Evolutionary conservation across 352 stramenopile genomes (phyloP).

Genomic region (Pythium rhizo-oryzae): DNA sequence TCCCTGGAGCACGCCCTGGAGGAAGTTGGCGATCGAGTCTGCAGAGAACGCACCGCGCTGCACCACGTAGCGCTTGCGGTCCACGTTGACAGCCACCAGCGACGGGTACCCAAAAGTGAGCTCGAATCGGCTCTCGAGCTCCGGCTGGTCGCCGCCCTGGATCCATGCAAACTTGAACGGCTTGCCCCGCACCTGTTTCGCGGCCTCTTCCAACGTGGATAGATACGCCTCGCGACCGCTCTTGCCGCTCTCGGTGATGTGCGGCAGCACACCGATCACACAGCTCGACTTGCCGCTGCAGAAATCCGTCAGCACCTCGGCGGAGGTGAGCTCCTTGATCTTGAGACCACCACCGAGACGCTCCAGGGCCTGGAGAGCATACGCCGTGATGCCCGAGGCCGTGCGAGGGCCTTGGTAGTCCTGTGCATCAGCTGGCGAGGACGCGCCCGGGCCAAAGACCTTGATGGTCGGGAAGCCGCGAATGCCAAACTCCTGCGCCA

Average conservation of each 20-base stretch:
- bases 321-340: slow-evolving; percentile 81
- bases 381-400: slow-evolving; percentile 80
- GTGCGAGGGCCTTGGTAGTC: slow-evolving; percentile 91
- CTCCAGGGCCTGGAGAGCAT: slow-evolving; percentile 75
- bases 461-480: slow-evolving; percentile 96
- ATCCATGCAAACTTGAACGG: slow-evolving; percentile 93
- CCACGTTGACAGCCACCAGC: slow-evolving; percentile 87
- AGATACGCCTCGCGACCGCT: slow-evolving; percentile 84
- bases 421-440: slow-evolving; percentile 52
- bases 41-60: slow-evolving; percentile 75
- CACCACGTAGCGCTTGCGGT: slow-evolving; percentile 84
- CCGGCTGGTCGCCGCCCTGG: slow-evolving; percentile 84
- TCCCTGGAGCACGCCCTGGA: slow-evolving; percentile 74
- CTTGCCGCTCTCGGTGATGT: slow-evolving; percentile 90
- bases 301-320: slow-evolving; percentile 68
- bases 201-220: slow-evolving; percentile 72
- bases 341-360: slow-evolving; percentile 68
- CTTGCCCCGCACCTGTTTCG: slow-evolving; percentile 88
- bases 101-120: slow-evolving; percentile 93
- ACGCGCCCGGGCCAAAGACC: slow-evolving; percentile 87
- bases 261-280: slow-evolving; percentile 87
- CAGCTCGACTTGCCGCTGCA: slow-evolving; percentile 91
- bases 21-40: slow-evolving; percentile 70
- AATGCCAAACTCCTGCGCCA: slow-evolving; percentile 88
- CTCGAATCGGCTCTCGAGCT: slow-evolving; percentile 85